Percentiles rank a stretch among this genome's conserved stretches.
phyloP scores from a whole-genome alignment of 2,329 filamentous ascomycete genomes.

The Sarocladiaceae sp. region DNA sequence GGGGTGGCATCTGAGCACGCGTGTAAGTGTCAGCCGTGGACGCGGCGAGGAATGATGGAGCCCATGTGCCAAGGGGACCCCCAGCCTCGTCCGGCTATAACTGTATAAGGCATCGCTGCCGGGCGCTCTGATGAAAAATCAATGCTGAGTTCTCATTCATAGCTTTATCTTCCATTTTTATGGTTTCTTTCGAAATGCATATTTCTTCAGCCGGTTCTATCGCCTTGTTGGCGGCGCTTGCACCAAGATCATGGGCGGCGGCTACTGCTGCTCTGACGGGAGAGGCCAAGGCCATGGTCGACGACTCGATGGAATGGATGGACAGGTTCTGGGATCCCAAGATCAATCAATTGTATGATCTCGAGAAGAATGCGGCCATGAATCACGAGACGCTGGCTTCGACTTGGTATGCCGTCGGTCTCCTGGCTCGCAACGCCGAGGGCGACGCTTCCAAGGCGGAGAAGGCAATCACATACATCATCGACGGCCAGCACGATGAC shows the following conservation, averaged over 20 bases:
- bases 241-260: not conserved
- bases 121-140: too few relatives aligned
- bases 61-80: too few relatives aligned
- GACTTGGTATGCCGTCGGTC: conserved; percentile 52
- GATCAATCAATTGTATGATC: conserved; percentile 47
- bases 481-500: conserved; percentile 45
- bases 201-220: too few relatives aligned
- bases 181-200: too few relatives aligned
- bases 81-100: too few relatives aligned
- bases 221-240: too few relatives aligned
- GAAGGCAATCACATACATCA: conserved; percentile 47
- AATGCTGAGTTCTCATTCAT: too few relatives aligned
- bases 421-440: conserved; percentile 47
- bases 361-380: conserved; percentile 36
- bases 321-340: conserved; percentile 47
- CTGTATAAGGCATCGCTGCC: too few relatives aligned
- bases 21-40: too few relatives aligned
- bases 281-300: conserved; percentile 33
- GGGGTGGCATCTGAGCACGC: too few relatives aligned
- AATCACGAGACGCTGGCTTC: conserved; percentile 51
- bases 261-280: conserved; percentile 11
- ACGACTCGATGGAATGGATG: conserved; percentile 48
- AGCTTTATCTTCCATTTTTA: too few relatives aligned
- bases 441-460: conserved; percentile 43
- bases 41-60: too few relatives aligned